Evolutionary conservation across 139 green algal genomes (phyloP), one percentile per base, ranked within the genome.

Genomic region (Coccomyxa sp.): DNA sequence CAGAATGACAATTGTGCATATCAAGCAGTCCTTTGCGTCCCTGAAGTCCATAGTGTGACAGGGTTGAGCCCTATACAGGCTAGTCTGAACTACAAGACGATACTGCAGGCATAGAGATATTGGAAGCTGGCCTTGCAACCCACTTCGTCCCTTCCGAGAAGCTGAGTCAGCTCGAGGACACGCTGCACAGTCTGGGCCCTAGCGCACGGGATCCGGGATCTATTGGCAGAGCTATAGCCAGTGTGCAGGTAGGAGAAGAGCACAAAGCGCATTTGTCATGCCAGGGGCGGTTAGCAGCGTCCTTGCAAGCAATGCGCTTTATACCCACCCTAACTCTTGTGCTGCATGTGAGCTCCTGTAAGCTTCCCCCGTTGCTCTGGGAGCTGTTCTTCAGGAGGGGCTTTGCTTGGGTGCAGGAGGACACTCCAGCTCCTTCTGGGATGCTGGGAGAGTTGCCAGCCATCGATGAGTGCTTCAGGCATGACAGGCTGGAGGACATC

Each of bases 111-210:
- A 68, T 78, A 8, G 84, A 94, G 74, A 78, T 94, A 2, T 89
- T 89, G 69, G 83, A 90, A 38, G 85, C 89, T 0, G 90, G 89
- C 16, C 79, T 98, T 6, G 94, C 95, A 10, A 98, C 95, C 0
- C 95, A 98, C 87, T 93, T 88, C 76, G 76, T 98, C 6, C 86
- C 85, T 34, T 93, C 85, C 0, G 58, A 74, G 12, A 31, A 79
- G 35, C 82, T 97, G 16, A 64, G 81, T 0, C 82, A 83, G 22
- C 34, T 95, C 44, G 71, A 87, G 77, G 7, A 72, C 31, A 39
- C 76, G 58, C 71, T 97, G 37, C 39, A 81, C 27, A 31, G 44
- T 8, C 70, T 85, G 41, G 79, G 81, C 18, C 1, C 58, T 0
- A 44, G 31, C 14, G 82, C 80, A 31, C 14, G 22, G 58, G 34